Base-by-base conservation (phyloP, 495 filamentous ascomycete species). In the Neurospora sp. region DNA sequence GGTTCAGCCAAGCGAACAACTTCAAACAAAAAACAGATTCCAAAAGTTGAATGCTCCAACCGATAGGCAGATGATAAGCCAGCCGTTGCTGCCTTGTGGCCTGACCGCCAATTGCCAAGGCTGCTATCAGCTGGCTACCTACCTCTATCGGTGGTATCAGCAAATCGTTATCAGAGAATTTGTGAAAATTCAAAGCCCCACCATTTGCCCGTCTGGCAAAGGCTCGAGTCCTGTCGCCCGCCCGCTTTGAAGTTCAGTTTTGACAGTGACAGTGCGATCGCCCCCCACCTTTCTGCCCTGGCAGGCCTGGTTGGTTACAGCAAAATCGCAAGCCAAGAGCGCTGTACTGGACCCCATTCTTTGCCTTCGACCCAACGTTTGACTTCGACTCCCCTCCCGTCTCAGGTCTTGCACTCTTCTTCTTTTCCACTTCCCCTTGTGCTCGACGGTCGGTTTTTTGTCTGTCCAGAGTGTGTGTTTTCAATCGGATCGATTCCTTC, bases 131-230 rank as follows among this genome's bases (percentile, higher is more conserved):
- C 4, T 61, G 53, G 53, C 53, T 61, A 31, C 27, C 27, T 31
- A 31, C 27, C 27, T 31, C 27, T 31, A 16, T 16, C 22, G 22
- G 53, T 22, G 12, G 53, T 61, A 61, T 61, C 53, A 61, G 53
- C 53, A 61, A 61, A 18, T 31, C 53, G 53, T 81, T 81, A 80
- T 80, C 78, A 74, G 72, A 79, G 53, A 79, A 77, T 79, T 80
- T 79, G 78, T 73, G 27, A 75, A 77, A 74, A 79, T 75, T 72
- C 74, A 45, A 73, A 75, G 79, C 79, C 79, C 79, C 79, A 79
- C 78, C 75, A 79, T 31, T 61, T 61, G 47, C 47, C 47, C 47
- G 47, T 12, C 53, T 61, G 22, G 53, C 47, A 59, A 16, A 59
- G 73, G 39, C 69, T 70, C 39, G 73, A 40, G 53, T 76, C 73